phyloP scores from a whole-genome alignment of 306 rosid species.

The Acacia crassicarpa region DNA sequence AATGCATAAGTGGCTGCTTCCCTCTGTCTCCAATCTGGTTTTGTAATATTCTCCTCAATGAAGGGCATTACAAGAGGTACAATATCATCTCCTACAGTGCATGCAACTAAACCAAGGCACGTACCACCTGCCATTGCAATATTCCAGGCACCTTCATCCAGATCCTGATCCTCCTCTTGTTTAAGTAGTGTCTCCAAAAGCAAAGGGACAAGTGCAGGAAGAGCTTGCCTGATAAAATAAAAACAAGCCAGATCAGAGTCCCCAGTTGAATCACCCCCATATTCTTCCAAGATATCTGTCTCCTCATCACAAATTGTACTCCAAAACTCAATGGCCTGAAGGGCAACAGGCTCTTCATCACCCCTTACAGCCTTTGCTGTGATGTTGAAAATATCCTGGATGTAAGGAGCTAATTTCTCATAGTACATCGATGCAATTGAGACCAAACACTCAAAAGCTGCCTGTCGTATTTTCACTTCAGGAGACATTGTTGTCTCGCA shows the following conservation, averaged over 20 bases:
- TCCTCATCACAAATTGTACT: slow-evolving; percentile 95
- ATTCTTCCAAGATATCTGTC: slow-evolving; percentile 79
- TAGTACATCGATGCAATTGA: slow-evolving; percentile 82
- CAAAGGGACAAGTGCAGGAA: slow-evolving; percentile 80
- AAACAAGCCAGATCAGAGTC: slow-evolving; percentile 79
- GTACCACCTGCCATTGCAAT: slow-evolving; percentile 98
- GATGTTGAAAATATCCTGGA: slow-evolving; percentile 74
- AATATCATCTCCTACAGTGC: slow-evolving; percentile 83
- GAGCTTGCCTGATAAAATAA: slow-evolving; percentile 90
- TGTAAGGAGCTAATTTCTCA: slow-evolving; percentile 75
- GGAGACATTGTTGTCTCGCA: slow-evolving; percentile 84
- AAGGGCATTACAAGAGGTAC: slow-evolving; percentile 87
- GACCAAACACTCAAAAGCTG: slow-evolving; percentile 91
- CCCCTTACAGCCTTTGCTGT: slow-evolving; percentile 81
- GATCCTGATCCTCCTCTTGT: slow-evolving; percentile 96
- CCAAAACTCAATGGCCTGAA: slow-evolving; percentile 96
- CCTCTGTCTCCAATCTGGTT: slow-evolving; percentile 93
- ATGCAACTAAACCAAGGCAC: slow-evolving; percentile 88
- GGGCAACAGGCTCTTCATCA: slow-evolving; percentile 89
- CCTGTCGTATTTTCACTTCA: slow-evolving; percentile 72
- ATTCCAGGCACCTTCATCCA: slow-evolving; percentile 98
- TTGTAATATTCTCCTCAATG: slow-evolving; percentile 81
- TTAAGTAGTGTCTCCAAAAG: slow-evolving; percentile 88
- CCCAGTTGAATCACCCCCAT: slow-evolving; percentile 60
- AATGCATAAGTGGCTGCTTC: slow-evolving; percentile 94